Evolutionary conservation across 768 basidiomycete species (phyloP), one percentile per base, ranked within the genome.

Genomic region (Suillus plorans): DNA sequence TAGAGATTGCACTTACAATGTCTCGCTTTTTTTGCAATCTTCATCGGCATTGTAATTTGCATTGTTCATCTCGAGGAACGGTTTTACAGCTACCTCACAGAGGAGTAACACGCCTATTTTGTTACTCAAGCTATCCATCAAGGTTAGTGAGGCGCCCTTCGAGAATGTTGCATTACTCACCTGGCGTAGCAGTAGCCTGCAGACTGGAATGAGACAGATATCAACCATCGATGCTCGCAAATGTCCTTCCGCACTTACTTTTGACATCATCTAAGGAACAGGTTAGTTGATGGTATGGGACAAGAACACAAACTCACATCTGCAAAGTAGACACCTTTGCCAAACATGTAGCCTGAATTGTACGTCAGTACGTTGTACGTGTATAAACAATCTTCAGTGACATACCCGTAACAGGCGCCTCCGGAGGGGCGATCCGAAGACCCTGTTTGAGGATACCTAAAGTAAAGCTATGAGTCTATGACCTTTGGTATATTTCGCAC

Each of bases 271-370:
- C 85, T 86, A 63, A 31, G 62, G 37, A 60, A 65, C 41, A 37
- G 22, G 9, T 18, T 5, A 41, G 36, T 20, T 39, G 16, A 68
- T 16, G 65, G 60, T 37, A 60, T 22, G 7, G 28, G 34, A 56
- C 3, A 28, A 45, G 34, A 20, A 55, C 41, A 42, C 34, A 14
- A 47, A 66, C 83, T 71, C 66, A 85, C 85, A 73, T 87, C 86
- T 5, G 86, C 86, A 62, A 88, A 86, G 72, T 88, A 87, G 42
- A 86, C 84, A 52, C 85, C 87, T 73, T 88, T 87, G 61, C 87
- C 87, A 70, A 88, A 88, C 87, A 87, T 88, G 70, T 86, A 86
- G 2, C 79, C 78, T 73, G 53, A 25, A 25, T 53, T 10, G 22
- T 47, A 39, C 12, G 37, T 69, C 53, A 69, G 57, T 28, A 49